These are phyloP conservation scores for sorghum (Sorghum bicolor) DNA, from an alignment of 176 grass and related monocot genomes.

Conservation along the genomic window DNA sequence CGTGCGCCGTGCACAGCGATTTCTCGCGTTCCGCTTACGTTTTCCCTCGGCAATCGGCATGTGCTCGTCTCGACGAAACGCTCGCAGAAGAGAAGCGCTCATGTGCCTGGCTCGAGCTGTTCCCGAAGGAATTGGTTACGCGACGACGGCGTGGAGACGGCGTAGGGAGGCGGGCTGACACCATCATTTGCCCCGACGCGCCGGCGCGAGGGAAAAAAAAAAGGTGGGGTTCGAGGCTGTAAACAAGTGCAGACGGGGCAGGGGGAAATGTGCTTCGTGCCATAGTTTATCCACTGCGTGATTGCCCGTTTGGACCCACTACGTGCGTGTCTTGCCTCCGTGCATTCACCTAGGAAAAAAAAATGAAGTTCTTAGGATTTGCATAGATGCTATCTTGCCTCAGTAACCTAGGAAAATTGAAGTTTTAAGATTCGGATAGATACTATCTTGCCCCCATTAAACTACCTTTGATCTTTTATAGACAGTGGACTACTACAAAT, in stretches of 20 bases:
- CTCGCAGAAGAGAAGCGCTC: neutral
- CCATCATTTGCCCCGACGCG: slow-evolving; percentile 28
- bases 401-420: neutral
- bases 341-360: slow-evolving; percentile 6
- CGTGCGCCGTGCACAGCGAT: neutral
- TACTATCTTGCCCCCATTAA: neutral
- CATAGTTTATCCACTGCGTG: slow-evolving; percentile 26
- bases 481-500: no score
- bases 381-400: neutral
- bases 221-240: neutral
- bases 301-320: slow-evolving; percentile 7
- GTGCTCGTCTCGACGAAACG: neutral
- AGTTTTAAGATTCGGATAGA: neutral
- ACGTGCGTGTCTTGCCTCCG: neutral
- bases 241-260: neutral
- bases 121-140: neutral
- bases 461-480: neutral
- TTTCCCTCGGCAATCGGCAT: neutral
- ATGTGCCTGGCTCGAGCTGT: neutral
- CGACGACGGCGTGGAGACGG: slow-evolving; percentile 13
- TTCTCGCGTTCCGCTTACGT: neutral
- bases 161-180: slow-evolving; percentile 37
- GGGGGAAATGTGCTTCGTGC: slow-evolving; percentile 12
- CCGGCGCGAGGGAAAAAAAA: neutral
- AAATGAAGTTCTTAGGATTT: neutral